Conservation (phyloP, 345 rosid species). For the Crucihimalaya himalaica region DNA sequence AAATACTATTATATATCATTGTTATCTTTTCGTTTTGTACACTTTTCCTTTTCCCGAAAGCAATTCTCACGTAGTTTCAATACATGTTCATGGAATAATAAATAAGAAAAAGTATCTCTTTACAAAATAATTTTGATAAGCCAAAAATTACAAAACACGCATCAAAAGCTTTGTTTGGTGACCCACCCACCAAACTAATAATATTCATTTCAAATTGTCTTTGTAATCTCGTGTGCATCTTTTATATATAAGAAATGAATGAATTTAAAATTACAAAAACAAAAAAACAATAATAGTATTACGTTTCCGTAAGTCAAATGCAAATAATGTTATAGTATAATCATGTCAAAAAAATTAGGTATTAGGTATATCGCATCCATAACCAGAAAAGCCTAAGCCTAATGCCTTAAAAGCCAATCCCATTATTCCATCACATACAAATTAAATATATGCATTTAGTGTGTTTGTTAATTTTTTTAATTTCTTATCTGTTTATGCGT, state of each 20-base stretch:
- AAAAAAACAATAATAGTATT: background rate
- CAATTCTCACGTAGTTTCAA: conserved; percentile 6
- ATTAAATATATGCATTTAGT: background rate
- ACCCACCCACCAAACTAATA: conserved; percentile 28
- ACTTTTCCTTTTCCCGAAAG: conserved; percentile 22
- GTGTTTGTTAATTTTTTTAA: conserved; percentile 1
- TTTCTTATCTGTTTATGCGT: conserved; percentile 6
- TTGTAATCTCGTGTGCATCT: conserved; percentile 9
- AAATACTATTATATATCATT: background rate
- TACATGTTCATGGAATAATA: conserved; percentile 1
- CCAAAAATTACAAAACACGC: conserved; percentile 33
- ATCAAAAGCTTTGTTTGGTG: conserved; percentile 35
- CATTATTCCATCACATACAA: background rate
- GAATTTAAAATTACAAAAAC: background rate
- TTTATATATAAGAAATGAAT: background rate
- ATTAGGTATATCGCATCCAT: conserved; percentile 31
- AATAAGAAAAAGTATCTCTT: background rate
- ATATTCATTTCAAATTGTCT: background rate
- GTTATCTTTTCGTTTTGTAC: conserved; percentile 18
- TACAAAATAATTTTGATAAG: background rate
- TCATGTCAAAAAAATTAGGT: conserved; percentile 32
- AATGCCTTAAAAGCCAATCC: conserved; percentile 17
- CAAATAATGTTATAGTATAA: conserved; percentile 10
- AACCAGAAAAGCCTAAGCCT: background rate
- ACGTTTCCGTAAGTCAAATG: conserved; percentile 17